Conservation (phyloP, 2,329 filamentous ascomycete species). For the Dothistroma pini region DNA sequence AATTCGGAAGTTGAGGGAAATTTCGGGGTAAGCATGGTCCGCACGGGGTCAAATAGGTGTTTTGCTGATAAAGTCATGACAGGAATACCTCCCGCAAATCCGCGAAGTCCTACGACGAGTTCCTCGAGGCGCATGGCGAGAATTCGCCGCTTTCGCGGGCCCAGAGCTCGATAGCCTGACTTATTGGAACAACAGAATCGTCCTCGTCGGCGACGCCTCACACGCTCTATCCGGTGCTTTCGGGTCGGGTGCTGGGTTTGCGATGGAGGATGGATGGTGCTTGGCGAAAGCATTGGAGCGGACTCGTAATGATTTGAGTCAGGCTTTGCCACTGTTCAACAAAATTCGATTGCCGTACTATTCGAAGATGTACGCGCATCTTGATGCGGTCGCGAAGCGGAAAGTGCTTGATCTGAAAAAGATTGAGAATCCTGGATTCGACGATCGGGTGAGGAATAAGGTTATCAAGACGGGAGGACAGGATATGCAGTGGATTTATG, state of each 20-base stretch:
- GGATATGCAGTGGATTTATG: slow-evolving; percentile 42
- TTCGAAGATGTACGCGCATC: slow-evolving; percentile 38
- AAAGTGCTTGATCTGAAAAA: slow-evolving; percentile 26
- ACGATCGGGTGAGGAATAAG: slow-evolving; percentile 14
- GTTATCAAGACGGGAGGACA: slow-evolving; percentile 22
- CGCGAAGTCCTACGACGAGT: slow-evolving; percentile 40
- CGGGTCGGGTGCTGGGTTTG: slow-evolving; percentile 46
- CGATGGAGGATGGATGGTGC: slow-evolving; percentile 47
- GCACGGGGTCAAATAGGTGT: no score
- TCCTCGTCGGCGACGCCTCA: slow-evolving; percentile 54
- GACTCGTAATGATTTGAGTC: slow-evolving; percentile 7
- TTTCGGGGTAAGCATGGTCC: slow-evolving; percentile 27
- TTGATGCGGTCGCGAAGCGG: slow-evolving; percentile 25
- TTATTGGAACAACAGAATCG: slow-evolving; percentile 43
- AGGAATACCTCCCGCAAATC: slow-evolving; percentile 41
- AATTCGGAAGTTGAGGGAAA: slow-evolving; percentile 39
- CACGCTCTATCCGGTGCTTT: slow-evolving; percentile 41
- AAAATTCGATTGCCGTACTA: slow-evolving; percentile 42
- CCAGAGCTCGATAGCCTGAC: slow-evolving; percentile 42
- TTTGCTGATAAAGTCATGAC: no score
- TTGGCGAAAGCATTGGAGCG: slow-evolving; percentile 36
- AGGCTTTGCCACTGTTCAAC: slow-evolving; percentile 40
- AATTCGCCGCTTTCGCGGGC: slow-evolving; percentile 49
- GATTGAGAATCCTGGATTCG: slow-evolving; percentile 24
- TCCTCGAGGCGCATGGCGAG: slow-evolving; percentile 42